A percentile compares a stretch with the other conserved stretches of the same genome.
These are phyloP conservation scores for Rubus parviflorus DNA, from an alignment of 306 rosid species.

Conservation along the genomic window DNA sequence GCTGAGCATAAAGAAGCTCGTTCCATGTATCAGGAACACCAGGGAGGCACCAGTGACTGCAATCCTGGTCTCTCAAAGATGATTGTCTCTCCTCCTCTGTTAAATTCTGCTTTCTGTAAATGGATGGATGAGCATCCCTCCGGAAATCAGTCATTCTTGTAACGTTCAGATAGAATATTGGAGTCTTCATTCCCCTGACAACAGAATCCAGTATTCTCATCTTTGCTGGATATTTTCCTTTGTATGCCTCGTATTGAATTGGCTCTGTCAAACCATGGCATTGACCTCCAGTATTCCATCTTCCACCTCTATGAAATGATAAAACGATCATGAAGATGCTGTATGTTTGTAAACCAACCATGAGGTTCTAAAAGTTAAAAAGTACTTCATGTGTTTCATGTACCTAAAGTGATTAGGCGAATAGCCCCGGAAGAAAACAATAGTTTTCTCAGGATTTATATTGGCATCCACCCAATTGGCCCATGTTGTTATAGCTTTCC, in stretches of 20 bases:
- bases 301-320: constrained; percentile 8
- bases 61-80: constrained; percentile 50
- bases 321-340: background rate
- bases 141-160: constrained; percentile 27
- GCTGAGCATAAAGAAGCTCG: constrained; percentile 28
- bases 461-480: constrained; percentile 28
- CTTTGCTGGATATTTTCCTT: constrained; percentile 18
- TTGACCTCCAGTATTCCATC: constrained; percentile 26
- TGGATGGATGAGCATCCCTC: constrained; percentile 29
- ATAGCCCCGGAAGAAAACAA: constrained; percentile 30
- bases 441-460: constrained; percentile 20
- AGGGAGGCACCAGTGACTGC: constrained; percentile 74
- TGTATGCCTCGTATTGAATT: constrained; percentile 2
- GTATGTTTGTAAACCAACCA: background rate
- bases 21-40: constrained; percentile 68
- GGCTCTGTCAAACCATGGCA: constrained; percentile 19
- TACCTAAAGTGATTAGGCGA: constrained; percentile 33
- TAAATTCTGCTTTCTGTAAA: constrained; percentile 47
- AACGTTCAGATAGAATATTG: constrained; percentile 23
- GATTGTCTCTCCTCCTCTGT: constrained; percentile 34
- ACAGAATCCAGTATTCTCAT: constrained; percentile 26
- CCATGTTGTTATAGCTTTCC: constrained; percentile 29
- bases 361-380: background rate
- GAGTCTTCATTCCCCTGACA: constrained; percentile 21
- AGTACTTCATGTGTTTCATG: background rate